Percentiles rank a stretch among this genome's conserved stretches.
These are phyloP conservation scores for Pyricularia pennisetigena DNA, from an alignment of 2,329 filamentous ascomycete genomes.

Conservation along the genomic window DNA sequence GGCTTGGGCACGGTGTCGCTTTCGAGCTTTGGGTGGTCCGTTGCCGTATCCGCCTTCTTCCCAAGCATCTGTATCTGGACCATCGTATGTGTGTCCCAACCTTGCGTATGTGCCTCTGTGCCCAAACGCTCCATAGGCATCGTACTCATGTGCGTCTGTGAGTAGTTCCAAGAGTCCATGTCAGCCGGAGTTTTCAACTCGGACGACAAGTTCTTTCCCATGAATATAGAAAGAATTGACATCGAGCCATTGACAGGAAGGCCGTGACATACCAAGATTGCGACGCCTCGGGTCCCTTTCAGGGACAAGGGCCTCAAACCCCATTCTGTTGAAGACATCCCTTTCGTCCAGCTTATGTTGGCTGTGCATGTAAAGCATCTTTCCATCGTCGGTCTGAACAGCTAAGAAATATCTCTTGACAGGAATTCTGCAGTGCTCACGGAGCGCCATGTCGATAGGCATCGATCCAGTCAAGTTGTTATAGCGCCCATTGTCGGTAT, in stretches of 20 bases:
- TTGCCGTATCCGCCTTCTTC: neutral
- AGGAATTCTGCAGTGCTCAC: slow-evolving; percentile 41
- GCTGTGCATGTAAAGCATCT: slow-evolving; percentile 33
- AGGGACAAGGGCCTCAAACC: neutral
- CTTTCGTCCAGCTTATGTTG: slow-evolving; percentile 20
- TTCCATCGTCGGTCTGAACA: slow-evolving; percentile 36
- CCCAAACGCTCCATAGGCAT: neutral
- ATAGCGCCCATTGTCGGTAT: neutral
- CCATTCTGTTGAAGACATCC: slow-evolving; percentile 1
- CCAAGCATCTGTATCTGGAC: neutral
- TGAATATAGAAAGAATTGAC: neutral
- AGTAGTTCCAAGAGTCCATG: neutral
- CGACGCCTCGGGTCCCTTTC: neutral
- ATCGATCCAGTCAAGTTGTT: slow-evolving; percentile 21
- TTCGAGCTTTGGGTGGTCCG: slow-evolving; percentile 1
- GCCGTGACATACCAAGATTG: neutral
- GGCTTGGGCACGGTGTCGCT: neutral
- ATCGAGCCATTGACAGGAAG: neutral
- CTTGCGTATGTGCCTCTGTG: neutral
- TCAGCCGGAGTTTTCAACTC: neutral
- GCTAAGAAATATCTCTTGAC: slow-evolving; percentile 43
- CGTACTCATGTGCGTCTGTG: neutral
- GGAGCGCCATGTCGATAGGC: slow-evolving; percentile 38
- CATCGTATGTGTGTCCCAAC: neutral
- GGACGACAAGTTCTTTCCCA: neutral